These are phyloP conservation scores for Geum urbanum DNA, from an alignment of 306 rosid species.

Conservation along the genomic window DNA sequence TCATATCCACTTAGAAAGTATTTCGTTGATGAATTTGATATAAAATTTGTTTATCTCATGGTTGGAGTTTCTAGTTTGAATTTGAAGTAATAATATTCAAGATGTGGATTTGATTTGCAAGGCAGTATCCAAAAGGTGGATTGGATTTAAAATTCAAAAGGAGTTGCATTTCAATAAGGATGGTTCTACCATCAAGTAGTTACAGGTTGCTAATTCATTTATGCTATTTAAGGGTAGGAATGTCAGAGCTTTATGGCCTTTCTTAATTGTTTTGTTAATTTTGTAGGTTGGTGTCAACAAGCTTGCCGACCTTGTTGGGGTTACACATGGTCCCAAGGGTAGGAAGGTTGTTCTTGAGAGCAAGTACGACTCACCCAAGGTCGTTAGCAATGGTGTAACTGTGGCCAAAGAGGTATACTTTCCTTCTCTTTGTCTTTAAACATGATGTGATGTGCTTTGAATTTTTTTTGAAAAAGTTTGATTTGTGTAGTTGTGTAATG, in stretches of 20 bases:
- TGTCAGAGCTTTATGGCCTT: neutral
- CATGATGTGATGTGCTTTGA: too few species aligned
- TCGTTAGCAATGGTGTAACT: conserved; percentile 95
- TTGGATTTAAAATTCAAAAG: too few species aligned
- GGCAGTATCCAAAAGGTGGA: conserved; percentile 39
- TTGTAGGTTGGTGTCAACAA: conserved; percentile 87
- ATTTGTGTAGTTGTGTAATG: neutral
- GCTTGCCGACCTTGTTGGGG: conserved; percentile 97
- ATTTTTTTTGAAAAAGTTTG: neutral
- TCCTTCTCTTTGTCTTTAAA: neutral
- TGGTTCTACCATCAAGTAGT: conserved; percentile 79
- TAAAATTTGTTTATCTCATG: too few species aligned
- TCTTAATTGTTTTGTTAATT: neutral
- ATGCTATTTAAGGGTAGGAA: neutral
- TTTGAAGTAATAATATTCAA: neutral
- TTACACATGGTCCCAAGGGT: conserved; percentile 97
- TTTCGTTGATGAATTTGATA: too few species aligned
- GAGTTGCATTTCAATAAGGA: conserved; percentile 92
- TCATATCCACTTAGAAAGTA: too few species aligned
- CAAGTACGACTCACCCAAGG: conserved; percentile 98
- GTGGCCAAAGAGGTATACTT: conserved; percentile 80
- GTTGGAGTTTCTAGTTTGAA: too few species aligned
- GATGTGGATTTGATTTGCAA: neutral
- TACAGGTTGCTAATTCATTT: conserved; percentile 42
- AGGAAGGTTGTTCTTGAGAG: conserved; percentile 96